phyloP scores from a whole-genome alignment of 306 rosid genomes.

The Cucurbita argyrosperma region DNA sequence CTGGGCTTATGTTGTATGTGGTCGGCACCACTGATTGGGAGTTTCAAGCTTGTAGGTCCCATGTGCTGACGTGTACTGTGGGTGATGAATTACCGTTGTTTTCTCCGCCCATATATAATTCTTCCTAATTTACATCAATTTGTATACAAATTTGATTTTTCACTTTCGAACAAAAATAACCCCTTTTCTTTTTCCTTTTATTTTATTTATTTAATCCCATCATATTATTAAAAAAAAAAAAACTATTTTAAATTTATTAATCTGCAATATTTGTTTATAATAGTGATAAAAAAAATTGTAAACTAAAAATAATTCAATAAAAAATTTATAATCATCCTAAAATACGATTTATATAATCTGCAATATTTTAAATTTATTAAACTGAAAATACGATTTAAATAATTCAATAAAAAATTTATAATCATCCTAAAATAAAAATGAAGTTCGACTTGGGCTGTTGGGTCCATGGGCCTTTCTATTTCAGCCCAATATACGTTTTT shows the following conservation, averaged over 20 bases:
- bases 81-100: slow-evolving; percentile 6
- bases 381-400: too few relatives aligned
- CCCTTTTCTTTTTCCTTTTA: background rate
- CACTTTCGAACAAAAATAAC: background rate
- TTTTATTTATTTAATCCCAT: background rate
- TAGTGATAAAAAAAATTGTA: background rate
- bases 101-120: background rate
- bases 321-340: too few relatives aligned
- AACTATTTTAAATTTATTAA: background rate
- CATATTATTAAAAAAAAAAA: background rate
- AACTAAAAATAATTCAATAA: too few relatives aligned
- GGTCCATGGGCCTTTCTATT: background rate
- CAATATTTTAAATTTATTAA: too few relatives aligned
- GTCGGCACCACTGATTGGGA: slow-evolving; percentile 85
- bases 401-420: too few relatives aligned
- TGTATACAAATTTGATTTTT: background rate
- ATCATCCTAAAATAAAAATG: too few relatives aligned
- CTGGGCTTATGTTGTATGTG: slow-evolving; percentile 66
- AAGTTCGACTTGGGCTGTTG: too few relatives aligned
- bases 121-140: background rate
- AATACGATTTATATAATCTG: too few relatives aligned
- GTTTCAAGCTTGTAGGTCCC: slow-evolving; percentile 46
- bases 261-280: background rate
- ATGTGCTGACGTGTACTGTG: slow-evolving; percentile 23
- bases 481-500: too few relatives aligned